Base-by-base conservation (phyloP, 495 filamentous ascomycete species). In the Diplogelasinospora grovesii region DNA sequence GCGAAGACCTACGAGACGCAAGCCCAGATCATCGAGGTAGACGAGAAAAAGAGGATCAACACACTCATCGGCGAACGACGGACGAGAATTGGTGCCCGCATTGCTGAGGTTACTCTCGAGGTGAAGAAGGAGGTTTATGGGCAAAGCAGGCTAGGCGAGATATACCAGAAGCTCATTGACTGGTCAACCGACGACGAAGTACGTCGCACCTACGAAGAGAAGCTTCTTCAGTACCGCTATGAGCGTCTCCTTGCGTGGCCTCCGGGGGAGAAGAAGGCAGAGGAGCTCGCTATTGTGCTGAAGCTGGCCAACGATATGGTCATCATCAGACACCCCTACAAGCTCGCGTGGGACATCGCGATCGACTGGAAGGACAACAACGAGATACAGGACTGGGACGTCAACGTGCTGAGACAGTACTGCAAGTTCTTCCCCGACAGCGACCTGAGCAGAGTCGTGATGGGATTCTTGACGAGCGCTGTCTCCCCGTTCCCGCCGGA, bases 21-120 rank as follows among this genome's bases (percentile, higher is more conserved):
- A 36, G 85, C 85, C n/a, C 81, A 95, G 35, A 82, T 95, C 36
- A 70, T 83, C 11, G 92, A 97, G 53, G 57, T 73, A 1, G 87
- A 93, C 26, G 93, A 98, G 60, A 92, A 83, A 51, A 85, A 92
- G 57, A 80, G 75, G 21, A 92, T 96, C 55, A 96, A 95, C 57
- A 83, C 78, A 15, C 79, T 94, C 39, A 95, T 97, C 48, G 88
- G 82, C 14, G 86, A 90, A 54, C 77, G 92, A 9, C 77, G 89
- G 36, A 95, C 89, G 15, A 79, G 92, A 14, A 73, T 98, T 9
- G 93, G 92, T 31, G 88, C 89, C 15, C 81, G 75, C 20, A 68
- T 90, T 43, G 82, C 73, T 19, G 84, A 94, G 41, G 88, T 95
- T 22, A 92, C 81, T 0, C 51, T 76, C 11, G 87, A 96, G 39